Evolutionary conservation across 495 filamentous ascomycete genomes (phyloP), one percentile per base, ranked within the genome.

Genomic region (Thermochaetoides thermophila): DNA sequence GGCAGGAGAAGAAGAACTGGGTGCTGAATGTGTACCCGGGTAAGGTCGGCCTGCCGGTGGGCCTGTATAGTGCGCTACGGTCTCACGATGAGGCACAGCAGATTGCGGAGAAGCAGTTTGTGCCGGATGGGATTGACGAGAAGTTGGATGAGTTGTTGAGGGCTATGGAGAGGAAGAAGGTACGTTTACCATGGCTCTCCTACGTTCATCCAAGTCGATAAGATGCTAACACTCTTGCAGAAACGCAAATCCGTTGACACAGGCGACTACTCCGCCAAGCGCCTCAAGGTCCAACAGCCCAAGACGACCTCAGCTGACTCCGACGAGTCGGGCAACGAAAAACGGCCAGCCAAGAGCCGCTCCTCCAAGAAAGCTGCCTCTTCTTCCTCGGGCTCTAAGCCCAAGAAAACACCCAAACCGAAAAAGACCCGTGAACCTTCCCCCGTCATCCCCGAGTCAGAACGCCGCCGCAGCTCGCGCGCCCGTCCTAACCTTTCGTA

Each of bases 41-140:
- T 11, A 93, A 92, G 53, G 64, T 89, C 39, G 73, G 78, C 4
- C 59, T 95, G 29, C 85, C 89, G 1, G 63, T 67, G 19, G 76
- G 75, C 5, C 66, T 96, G 16, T 99, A 87, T 52, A 65, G 64
- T 1, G 64, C 73, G 0, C 71, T 96, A 44, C 57, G 68, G 25
- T 81, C 71, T 44, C 84, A 89, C 44, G 69, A 76, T 17, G 73
- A 77, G 38, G 84, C 86, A 3, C 80, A 87, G 44, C 68, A 76
- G 37, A 79, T 93, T 38, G 81, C 85, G 1, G 74, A 81, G 46
- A 89, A 77, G 61, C 75, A 76, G 36, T 92, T 76, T 51, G 59
- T 92, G 2, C 78, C 83, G 1, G 78, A 85, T 20, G 78, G 77
- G n/a, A 57, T 91, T 21, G 78, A 84, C n/a, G 78, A 84, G 26